Conservation (phyloP, 148 eudicot genomes). For the Cornus suecica region DNA sequence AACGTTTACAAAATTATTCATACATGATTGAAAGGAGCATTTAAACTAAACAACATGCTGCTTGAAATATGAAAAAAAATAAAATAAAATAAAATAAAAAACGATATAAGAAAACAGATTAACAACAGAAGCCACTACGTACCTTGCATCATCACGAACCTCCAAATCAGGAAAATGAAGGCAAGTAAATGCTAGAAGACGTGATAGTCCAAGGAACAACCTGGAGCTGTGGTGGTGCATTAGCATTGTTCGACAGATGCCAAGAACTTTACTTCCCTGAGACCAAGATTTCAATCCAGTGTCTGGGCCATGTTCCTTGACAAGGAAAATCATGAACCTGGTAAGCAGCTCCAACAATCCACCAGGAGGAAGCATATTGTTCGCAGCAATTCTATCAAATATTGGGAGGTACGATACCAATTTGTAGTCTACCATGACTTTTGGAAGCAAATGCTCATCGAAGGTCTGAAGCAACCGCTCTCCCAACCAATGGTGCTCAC, state of each 20-base stretch:
- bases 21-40: neutral
- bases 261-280: slow-evolving; percentile 77
- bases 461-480: slow-evolving; percentile 77
- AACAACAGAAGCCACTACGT: slow-evolving; percentile 4
- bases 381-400: slow-evolving; percentile 76
- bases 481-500: slow-evolving; percentile 76
- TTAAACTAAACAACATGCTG: neutral
- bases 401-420: slow-evolving; percentile 68
- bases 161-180: slow-evolving; percentile 97
- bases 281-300: slow-evolving; percentile 83
- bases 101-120: neutral
- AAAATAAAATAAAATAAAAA: neutral
- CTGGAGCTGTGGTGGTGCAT: slow-evolving; percentile 87
- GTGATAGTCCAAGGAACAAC: slow-evolving; percentile 79
- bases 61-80: neutral
- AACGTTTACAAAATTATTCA: too few relatives aligned
- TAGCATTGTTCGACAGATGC: slow-evolving; percentile 78
- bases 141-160: slow-evolving; percentile 97
- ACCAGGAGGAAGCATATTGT: slow-evolving; percentile 66
- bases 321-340: slow-evolving; percentile 55
- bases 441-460: slow-evolving; percentile 68
- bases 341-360: slow-evolving; percentile 64
- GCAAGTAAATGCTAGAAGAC: slow-evolving; percentile 70
- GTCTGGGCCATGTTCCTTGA: slow-evolving; percentile 80
- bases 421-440: slow-evolving; percentile 52